Evolutionary conservation across 2,329 filamentous ascomycete species (phyloP).

Genomic region (Cercospora sojina): DNA sequence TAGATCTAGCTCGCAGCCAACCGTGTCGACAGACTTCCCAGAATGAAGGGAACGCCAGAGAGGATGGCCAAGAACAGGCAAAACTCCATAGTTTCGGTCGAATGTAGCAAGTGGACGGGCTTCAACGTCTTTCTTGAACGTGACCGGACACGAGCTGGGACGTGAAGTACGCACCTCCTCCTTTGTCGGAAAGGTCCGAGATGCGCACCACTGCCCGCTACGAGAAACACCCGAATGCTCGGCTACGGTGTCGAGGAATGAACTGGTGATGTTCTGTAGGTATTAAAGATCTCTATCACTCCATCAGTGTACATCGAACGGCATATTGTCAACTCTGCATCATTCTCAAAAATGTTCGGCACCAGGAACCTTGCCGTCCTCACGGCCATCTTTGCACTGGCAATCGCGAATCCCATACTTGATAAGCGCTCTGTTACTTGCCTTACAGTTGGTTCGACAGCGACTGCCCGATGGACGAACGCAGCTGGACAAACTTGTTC

Average conservation of each 20-base stretch:
- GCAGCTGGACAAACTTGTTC: constrained; percentile 45
- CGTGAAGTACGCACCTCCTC: neutral
- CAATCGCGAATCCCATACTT: constrained; percentile 9
- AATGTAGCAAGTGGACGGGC: neutral
- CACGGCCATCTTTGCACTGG: neutral
- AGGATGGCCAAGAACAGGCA: neutral
- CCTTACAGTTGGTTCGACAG: constrained; percentile 42
- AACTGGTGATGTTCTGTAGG: neutral
- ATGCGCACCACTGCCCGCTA: neutral
- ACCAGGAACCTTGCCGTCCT: neutral
- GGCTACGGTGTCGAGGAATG: neutral
- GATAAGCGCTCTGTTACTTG: constrained; percentile 35
- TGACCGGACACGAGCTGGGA: accelerated
- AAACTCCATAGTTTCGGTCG: neutral
- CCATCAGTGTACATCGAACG: neutral
- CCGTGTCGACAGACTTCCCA: neutral
- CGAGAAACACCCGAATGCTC: neutral
- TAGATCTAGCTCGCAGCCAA: neutral
- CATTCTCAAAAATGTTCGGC: neutral
- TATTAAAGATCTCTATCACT: neutral
- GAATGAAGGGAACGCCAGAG: neutral
- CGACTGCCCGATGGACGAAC: constrained; percentile 51
- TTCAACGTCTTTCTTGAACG: neutral
- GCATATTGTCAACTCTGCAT: neutral
- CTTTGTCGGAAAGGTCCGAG: neutral